These are phyloP conservation scores for Cyberlindnera maclurae DNA, from an alignment of 805 yeast species.

Conservation along the genomic window DNA sequence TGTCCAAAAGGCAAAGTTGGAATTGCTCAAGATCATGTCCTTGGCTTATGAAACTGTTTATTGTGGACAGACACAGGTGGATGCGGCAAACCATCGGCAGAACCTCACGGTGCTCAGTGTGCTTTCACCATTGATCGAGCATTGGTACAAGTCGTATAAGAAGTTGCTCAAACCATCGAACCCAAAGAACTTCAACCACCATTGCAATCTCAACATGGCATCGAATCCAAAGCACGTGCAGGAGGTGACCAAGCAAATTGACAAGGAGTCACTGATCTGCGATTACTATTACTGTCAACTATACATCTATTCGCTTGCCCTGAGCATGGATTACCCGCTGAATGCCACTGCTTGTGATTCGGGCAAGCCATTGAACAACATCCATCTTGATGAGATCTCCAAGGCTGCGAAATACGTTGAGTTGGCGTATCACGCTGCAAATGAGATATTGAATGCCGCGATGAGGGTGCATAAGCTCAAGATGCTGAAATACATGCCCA, in stretches of 20 bases:
- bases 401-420: conserved; percentile 72
- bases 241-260: conserved; percentile 35
- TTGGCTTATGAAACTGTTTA: conserved; percentile 81
- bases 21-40: conserved; percentile 68
- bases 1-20: conserved; percentile 71
- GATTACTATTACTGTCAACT: conserved; percentile 82
- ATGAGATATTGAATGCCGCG: conserved; percentile 66
- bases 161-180: conserved; percentile 45
- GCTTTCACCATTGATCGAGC: conserved; percentile 67
- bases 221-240: conserved; percentile 26
- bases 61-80: conserved; percentile 48
- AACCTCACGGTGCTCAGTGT: conserved; percentile 66
- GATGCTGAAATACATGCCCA: conserved; percentile 73
- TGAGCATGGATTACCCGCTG: conserved; percentile 40
- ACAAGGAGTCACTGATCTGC: conserved; percentile 64
- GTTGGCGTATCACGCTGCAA: conserved; percentile 77
- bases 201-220: conserved; percentile 21
- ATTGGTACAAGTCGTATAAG: conserved; percentile 66
- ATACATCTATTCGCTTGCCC: conserved; percentile 77
- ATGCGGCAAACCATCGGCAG: conserved; percentile 48
- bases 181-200: conserved; percentile 30
- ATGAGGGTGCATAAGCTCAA: conserved; percentile 59
- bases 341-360: conserved; percentile 11
- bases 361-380: conserved; percentile 22
- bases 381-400: conserved; percentile 63